Percentiles rank a stretch among this genome's conserved stretches.
Evolutionary conservation across 768 basidiomycete genomes (phyloP).

Genomic region (Cystoderma amianthinum): DNA sequence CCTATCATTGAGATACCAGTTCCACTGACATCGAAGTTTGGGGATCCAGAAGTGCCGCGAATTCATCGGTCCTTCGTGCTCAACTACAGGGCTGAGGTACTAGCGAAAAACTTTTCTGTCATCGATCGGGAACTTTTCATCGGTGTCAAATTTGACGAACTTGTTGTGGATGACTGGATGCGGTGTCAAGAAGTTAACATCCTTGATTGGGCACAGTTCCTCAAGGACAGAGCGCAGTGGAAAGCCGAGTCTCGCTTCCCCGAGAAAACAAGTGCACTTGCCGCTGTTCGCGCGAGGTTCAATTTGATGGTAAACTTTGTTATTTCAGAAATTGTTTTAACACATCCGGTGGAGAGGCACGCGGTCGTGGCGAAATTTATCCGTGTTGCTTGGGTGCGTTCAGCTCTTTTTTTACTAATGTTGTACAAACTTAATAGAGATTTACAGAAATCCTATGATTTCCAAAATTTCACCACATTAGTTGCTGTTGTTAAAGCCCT

Average conservation of each 20-base stretch:
- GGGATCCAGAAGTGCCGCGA: slow-evolving; percentile 28
- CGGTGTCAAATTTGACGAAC: slow-evolving; percentile 80
- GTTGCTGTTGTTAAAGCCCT: slow-evolving; percentile 78
- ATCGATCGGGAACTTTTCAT: slow-evolving; percentile 87
- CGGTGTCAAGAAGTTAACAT: slow-evolving; percentile 57
- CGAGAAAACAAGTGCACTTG: slow-evolving; percentile 65
- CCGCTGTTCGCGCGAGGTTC: slow-evolving; percentile 73
- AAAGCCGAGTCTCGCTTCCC: slow-evolving; percentile 53
- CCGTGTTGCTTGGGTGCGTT: slow-evolving; percentile 75
- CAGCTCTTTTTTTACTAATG: slow-evolving; percentile 1
- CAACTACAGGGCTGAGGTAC: slow-evolving; percentile 44
- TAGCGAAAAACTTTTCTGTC: slow-evolving; percentile 79
- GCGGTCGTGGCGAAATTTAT: slow-evolving; percentile 73
- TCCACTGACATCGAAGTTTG: slow-evolving; percentile 26
- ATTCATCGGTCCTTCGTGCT: slow-evolving; percentile 70
- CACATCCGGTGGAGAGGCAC: slow-evolving; percentile 58
- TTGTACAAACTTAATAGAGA: slow-evolving; percentile 1
- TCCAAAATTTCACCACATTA: slow-evolving; percentile 73
- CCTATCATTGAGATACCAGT: slow-evolving; percentile 6
- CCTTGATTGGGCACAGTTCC: slow-evolving; percentile 78
- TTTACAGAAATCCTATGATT: slow-evolving; percentile 68
- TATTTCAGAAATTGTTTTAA: slow-evolving; percentile 73
- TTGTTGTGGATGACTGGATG: slow-evolving; percentile 71
- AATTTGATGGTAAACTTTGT: slow-evolving; percentile 81
- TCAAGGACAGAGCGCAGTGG: slow-evolving; percentile 67